Percentiles rank a stretch among this genome's conserved stretches.
Conservation (phyloP, 805 yeast species). For the Myxozyma vanderwaltii region DNA sequence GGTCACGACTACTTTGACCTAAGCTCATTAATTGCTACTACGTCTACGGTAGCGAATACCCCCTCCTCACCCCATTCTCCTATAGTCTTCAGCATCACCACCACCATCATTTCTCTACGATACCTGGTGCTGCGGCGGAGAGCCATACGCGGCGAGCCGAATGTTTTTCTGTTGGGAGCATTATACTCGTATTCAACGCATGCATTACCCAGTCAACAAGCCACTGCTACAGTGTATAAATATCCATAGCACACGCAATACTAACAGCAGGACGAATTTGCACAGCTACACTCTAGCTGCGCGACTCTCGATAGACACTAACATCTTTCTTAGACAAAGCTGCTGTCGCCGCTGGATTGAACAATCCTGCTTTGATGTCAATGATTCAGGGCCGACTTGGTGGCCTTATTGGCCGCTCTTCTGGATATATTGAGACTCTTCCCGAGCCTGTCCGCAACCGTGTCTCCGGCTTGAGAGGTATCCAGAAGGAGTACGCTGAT, state of each 20-base stretch:
- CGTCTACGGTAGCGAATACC: too few relatives aligned
- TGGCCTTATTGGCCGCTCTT: constrained; percentile 77
- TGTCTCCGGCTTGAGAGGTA: constrained; percentile 76
- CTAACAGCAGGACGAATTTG: background rate
- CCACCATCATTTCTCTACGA: too few relatives aligned
- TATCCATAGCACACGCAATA: background rate
- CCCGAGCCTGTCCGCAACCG: constrained; percentile 74
- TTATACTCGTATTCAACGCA: background rate
- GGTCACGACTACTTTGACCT: too few relatives aligned
- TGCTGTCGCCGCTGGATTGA: constrained; percentile 49
- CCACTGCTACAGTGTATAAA: background rate
- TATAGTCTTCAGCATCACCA: too few relatives aligned
- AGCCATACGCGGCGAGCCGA: background rate
- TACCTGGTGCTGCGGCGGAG: too few relatives aligned
- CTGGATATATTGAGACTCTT: constrained; percentile 80
- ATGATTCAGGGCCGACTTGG: constrained; percentile 90
- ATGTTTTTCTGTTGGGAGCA: constrained; percentile 16
- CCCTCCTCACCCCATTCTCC: too few relatives aligned
- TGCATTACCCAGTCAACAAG: background rate
- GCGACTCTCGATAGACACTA: background rate
- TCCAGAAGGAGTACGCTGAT: constrained; percentile 77
- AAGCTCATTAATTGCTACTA: too few relatives aligned
- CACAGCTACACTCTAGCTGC: background rate
- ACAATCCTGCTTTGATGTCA: constrained; percentile 79
- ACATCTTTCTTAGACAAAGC: constrained; percentile 34